Conservation (phyloP, 2,329 filamentous ascomycete species). For the Penicillium frequentans region DNA sequence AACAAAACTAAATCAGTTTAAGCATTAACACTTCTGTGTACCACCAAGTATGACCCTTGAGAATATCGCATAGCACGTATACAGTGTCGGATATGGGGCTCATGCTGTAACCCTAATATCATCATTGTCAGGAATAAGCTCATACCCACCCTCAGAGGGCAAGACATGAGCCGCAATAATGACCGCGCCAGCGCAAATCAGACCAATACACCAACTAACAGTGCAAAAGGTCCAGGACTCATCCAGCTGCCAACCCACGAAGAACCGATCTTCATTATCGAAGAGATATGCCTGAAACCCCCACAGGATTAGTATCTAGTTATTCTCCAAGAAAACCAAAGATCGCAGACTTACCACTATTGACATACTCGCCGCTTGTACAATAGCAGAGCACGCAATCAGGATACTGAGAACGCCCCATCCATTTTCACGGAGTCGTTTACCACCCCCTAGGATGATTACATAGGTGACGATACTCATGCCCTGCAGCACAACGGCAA, state of each 20-base stretch:
- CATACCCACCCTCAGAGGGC: conserved; percentile 82
- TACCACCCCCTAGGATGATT: conserved; percentile 75
- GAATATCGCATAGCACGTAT: not conserved
- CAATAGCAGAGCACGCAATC: conserved; percentile 63
- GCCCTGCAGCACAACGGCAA: conserved; percentile 78
- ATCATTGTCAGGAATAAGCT: conserved; percentile 61
- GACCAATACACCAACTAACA: conserved; percentile 57
- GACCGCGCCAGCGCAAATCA: conserved; percentile 59
- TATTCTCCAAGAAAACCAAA: not conserved
- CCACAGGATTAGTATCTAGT: not conserved
- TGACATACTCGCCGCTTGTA: conserved; percentile 74
- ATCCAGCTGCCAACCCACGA: conserved; percentile 77
- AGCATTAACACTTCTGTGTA: not conserved
- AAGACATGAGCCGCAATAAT: conserved; percentile 67
- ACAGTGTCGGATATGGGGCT: not conserved
- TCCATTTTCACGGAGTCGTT: conserved; percentile 74
- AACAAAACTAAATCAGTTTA: not conserved
- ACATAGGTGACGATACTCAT: conserved; percentile 77
- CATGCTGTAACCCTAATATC: conserved; percentile 8
- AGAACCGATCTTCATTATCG: conserved; percentile 80
- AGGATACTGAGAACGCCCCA: conserved; percentile 75
- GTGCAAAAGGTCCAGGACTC: conserved; percentile 74
- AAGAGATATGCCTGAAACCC: conserved; percentile 70
- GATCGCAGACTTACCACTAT: conserved; percentile 66
- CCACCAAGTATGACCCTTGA: not conserved